Conservation (phyloP, 257 asterid genomes). For the Handroanthus guayacan region DNA sequence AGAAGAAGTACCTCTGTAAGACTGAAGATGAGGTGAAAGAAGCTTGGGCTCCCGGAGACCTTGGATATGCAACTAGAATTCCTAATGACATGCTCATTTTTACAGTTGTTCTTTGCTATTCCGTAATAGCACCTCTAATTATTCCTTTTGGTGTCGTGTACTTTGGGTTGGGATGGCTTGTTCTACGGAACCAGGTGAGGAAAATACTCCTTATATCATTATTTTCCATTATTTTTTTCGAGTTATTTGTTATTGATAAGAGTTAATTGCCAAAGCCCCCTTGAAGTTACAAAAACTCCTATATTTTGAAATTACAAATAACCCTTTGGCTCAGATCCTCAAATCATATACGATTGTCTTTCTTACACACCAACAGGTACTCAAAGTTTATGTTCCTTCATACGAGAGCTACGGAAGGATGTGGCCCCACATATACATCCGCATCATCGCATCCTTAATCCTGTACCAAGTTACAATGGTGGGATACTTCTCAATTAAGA, state of each 20-base stretch:
- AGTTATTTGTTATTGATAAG: no score
- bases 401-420: conserved; percentile 83
- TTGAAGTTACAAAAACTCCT: no score
- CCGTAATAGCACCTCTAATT: conserved; percentile 84
- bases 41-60: conserved; percentile 95
- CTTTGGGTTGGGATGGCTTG: conserved; percentile 94
- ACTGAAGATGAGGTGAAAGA: conserved; percentile 79
- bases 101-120: conserved; percentile 79
- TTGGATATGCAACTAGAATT: conserved; percentile 75
- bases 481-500: conserved; percentile 65
- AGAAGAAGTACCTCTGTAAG: conserved; percentile 84
- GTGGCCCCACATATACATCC: conserved; percentile 91
- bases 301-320: no score
- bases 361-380: conserved; percentile 55
- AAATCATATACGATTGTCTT: not conserved
- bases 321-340: no score
- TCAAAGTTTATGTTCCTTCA: conserved; percentile 82
- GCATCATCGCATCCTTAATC: conserved; percentile 66
- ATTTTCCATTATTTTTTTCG: not conserved
- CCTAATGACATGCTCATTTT: conserved; percentile 80
- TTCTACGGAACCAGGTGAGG: conserved; percentile 86
- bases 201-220: not conserved
- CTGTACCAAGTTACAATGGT: conserved; percentile 80
- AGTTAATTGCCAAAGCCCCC: no score
- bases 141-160: conserved; percentile 79